Evolutionary conservation across 2,329 filamentous ascomycete species (phyloP), one percentile per base, ranked within the genome.

Genomic region (Phyllosticta citrichinensis): DNA sequence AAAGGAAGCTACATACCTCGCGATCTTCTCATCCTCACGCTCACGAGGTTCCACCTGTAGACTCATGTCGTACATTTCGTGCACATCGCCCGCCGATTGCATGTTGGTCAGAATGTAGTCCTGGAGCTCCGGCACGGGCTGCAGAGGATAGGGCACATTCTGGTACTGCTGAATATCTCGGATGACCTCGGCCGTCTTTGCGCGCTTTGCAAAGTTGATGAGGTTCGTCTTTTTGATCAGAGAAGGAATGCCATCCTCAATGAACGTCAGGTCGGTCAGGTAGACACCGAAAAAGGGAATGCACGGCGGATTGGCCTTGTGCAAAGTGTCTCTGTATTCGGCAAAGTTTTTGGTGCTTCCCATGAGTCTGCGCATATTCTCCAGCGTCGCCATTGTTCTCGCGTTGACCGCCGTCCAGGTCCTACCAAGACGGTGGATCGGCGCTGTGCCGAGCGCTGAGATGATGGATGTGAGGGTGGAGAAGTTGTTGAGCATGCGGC

Each of bases 1-100:
- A 55, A 55, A 27, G 47, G 17, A 53, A 25, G 19, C 30, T 25
- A 57, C 56, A 52, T 56, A 96, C 92, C 94, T 95, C 73, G 96
- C 93, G 81, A 99, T 97, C 82, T 97, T 97, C 79, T 99, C 94
- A 72, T 99, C 94, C 79, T 99, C 94, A 69, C 94, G 84, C 79
- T 99, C 94, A 69, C 94, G 84, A 64, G 94, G 94, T 74, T 99
- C 94, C 63, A 99, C 87, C 70, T 87, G 83, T 77, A 99, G 80
- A 77, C 91, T 96, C 81, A 92, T 92, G 75, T 97, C 92, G 79
- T 97, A 99, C 94, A 97, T 97, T 80, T 97, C 93, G 74, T 97
- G 92, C 65, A 99, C 94, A 73, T 97, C 93, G 58, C 91, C 89
- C 3, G 94, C 93, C 30, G 87, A 88, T 77, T 95, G 88, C 89